Base-by-base conservation (phyloP, 148 eudicot species). In the Arctostaphylos glauca region DNA sequence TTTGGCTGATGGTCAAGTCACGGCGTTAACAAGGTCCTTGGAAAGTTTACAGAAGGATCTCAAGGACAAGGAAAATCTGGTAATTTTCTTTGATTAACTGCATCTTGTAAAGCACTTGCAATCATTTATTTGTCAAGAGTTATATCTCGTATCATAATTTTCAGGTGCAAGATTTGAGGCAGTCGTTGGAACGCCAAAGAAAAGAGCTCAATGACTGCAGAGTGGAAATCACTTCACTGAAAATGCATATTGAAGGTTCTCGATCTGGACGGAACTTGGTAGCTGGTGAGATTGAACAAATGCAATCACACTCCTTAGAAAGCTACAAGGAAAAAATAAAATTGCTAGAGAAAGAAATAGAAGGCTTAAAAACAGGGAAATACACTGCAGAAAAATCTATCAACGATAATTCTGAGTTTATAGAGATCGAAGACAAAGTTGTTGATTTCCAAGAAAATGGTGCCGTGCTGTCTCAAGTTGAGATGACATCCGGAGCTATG, bases 191-290 rank as follows among this genome's bases (percentile, higher is more conserved):
- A 54, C 81, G 77, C 81, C 97, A 90, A 89, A 92, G 92, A 66
- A 93, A 89, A 86, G 98, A 92, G 82, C 90, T 96, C 78, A 93
- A 93, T 92, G 93, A 85, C 79, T 96, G 95, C 84, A 93, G 98
- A 87, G 85, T 94, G 84, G 98, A 96, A 84, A 94, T 94, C 84
- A 96, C 99, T 85, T 92, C 98, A 78, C 96, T 96, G 43, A 93
- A 96, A 89, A 94, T 92, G 94, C 93, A 88, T 81, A 92, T 96
- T 86, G 99, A 93, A 92, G 91, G 93, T 83, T 88, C 89, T 82
- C 91, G 85, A 73, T 87, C 93, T 79, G 89, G 87, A 59, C 86
- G 68, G 78, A 80, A 13, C 84, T 74, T 82, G 84, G 67, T 84
- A 56, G 62, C 73, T 76, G 81, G 82, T 86, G 88, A 85, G 44